Base-by-base conservation (phyloP, 176 grass and related monocot species). In the Zoysia pacifica region DNA sequence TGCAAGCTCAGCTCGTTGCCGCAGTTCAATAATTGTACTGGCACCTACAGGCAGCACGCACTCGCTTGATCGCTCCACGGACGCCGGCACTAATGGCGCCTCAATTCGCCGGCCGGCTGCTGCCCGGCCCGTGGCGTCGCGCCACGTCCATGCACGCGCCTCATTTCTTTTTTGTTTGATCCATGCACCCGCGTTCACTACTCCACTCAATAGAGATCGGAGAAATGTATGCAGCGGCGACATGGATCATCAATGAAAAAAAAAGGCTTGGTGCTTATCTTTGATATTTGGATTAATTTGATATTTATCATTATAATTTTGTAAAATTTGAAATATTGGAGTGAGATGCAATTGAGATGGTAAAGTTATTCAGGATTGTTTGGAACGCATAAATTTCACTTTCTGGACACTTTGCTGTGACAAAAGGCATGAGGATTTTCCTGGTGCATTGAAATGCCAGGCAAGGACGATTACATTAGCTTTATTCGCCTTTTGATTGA, bases 61-160 rank as follows among this genome's bases (percentile, higher is more conserved):
- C 62, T 14, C 49, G n/a, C 40, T 20, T 2, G 5, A 9, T 46
- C 68, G 5, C 15, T 46, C 68, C 50, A 56, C 76, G 68, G 83
- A 56, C 55, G 41, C 48, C 3, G 4, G 62, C 55, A 84, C 76
- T 84, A 84, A 84, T 78, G 85, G 74, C 67, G 85, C 18, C 72
- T 65, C 37, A 72, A 41, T 63, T 84, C 50, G 62, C 74, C 48
- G 83, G 72, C 55, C 66, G 65, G 60, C 75, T 53, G 16, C 41
- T 52, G 11, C 48, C 48, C 58, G 12, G 42, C 76, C 36, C 13
- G 36, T 52, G 73, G n/a, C 14, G 36, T 78, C 72, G 60, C 66
- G 65, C 81, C 41, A 49, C 44, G 28, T 28, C 28, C 28, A 28
- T 52, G 39, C 15, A 16, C 3, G 47, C 83, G 65, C 67, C 83